Evolutionary conservation across 2,329 filamentous ascomycete species (phyloP).

Genomic region (Colletotrichum spinosum): DNA sequence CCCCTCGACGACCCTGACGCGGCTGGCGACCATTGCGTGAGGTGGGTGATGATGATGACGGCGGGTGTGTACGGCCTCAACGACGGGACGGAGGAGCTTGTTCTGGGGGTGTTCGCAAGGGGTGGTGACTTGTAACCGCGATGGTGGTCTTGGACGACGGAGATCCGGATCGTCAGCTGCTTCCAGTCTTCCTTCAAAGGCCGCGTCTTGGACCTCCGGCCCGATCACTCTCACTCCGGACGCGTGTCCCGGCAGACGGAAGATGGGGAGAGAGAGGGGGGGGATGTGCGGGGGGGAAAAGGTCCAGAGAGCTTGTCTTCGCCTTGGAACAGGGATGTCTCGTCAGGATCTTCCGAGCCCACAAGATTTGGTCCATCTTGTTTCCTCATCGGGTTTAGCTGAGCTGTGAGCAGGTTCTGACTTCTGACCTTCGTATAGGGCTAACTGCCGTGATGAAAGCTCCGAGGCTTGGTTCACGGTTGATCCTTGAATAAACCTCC

Average conservation of each 20-base stretch:
- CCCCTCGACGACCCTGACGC: constrained; percentile 40
- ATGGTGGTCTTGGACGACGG: no score
- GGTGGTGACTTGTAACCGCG: no score
- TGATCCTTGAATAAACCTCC: neutral
- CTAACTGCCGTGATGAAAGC: neutral
- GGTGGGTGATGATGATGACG: neutral
- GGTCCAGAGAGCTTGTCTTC: neutral
- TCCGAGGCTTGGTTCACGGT: constrained; percentile 5
- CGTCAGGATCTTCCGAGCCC: neutral
- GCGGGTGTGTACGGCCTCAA: neutral
- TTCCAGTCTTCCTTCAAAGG: no score
- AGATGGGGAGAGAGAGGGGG: no score
- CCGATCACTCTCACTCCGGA: no score
- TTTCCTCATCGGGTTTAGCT: constrained; percentile 23
- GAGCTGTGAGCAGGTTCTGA: neutral
- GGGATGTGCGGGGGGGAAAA: constrained; percentile 13
- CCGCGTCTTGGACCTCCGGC: no score
- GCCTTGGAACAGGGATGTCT: constrained; percentile 1
- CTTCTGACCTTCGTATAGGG: neutral
- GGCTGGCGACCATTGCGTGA: constrained; percentile 13
- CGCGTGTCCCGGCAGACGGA: no score
- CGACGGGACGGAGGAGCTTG: neutral
- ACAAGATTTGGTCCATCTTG: constrained; percentile 22
- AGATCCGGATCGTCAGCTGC: no score
- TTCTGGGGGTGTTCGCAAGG: no score